These are phyloP conservation scores for Coelastrella sp. DNA, from an alignment of 139 green algal species.

Conservation along the genomic window DNA sequence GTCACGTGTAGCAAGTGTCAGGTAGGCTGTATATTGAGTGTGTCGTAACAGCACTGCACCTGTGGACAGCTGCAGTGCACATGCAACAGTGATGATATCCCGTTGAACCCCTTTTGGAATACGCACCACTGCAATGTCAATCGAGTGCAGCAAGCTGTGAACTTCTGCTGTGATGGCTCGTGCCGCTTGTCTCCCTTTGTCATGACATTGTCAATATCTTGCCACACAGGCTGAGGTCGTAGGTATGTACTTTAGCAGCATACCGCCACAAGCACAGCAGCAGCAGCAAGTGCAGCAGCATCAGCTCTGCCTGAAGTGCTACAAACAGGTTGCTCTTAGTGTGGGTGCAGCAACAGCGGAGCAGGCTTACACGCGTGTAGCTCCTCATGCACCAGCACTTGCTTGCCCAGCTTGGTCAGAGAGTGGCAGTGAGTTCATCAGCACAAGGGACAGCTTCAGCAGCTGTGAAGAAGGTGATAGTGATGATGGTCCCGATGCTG, in stretches of 20 bases:
- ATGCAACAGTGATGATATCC: too few species aligned
- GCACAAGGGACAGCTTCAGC: slow-evolving; percentile 67
- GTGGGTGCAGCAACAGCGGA: slow-evolving; percentile 7
- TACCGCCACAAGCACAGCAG: slow-evolving; percentile 3
- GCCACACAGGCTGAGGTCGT: slow-evolving; percentile 41
- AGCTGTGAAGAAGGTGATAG: slow-evolving; percentile 39
- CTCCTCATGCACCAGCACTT: slow-evolving; percentile 29
- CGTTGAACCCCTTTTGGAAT: too few species aligned
- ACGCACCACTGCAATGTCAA: too few species aligned
- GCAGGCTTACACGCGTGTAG: slow-evolving; percentile 40
- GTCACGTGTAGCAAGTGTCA: slow-evolving; percentile 68
- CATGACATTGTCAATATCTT: too few species aligned
- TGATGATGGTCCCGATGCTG: background rate
- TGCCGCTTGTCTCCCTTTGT: too few species aligned
- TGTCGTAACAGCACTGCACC: background rate
- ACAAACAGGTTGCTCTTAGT: background rate
- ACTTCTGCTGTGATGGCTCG: too few species aligned
- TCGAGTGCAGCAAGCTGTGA: too few species aligned
- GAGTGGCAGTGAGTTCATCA: slow-evolving; percentile 63
- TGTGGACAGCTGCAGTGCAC: too few species aligned
- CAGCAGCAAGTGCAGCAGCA: slow-evolving; percentile 26
- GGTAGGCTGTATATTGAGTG: slow-evolving; percentile 7
- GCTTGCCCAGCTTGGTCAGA: slow-evolving; percentile 54
- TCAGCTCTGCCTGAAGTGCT: slow-evolving; percentile 49
- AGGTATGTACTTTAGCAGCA: slow-evolving; percentile 33